These are phyloP conservation scores for Furcasterigmium sp. DNA, from an alignment of 2,329 filamentous ascomycete species.

Conservation along the genomic window DNA sequence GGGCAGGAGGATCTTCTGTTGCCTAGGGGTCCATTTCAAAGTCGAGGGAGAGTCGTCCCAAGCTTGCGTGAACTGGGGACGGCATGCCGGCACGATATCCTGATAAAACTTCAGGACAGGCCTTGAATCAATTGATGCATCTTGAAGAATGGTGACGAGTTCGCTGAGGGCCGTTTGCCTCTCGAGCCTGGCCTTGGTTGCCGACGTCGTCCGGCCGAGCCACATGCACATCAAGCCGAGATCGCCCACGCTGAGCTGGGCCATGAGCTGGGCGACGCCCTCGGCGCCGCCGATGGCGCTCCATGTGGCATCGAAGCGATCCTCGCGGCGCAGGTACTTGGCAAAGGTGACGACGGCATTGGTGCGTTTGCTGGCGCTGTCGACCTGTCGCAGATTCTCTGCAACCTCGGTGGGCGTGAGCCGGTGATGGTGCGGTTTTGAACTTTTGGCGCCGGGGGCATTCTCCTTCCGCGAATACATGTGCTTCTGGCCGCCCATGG, in stretches of 20 bases:
- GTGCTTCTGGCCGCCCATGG: too few species aligned
- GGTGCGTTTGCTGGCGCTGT: slow-evolving; percentile 12
- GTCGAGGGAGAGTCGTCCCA: slow-evolving; percentile 11
- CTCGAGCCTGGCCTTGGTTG: slow-evolving; percentile 11
- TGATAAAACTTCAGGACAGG: slow-evolving; percentile 16
- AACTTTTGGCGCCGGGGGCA: too few species aligned
- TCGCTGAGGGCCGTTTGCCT: slow-evolving; percentile 15
- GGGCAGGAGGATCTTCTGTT: background rate
- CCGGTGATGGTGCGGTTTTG: too few species aligned
- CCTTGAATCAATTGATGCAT: slow-evolving; percentile 9
- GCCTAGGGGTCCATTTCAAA: background rate
- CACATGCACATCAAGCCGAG: slow-evolving; percentile 12
- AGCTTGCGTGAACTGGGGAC: slow-evolving; percentile 10
- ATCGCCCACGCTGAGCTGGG: slow-evolving; percentile 18
- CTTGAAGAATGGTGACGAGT: slow-evolving; percentile 13
- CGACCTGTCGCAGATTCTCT: slow-evolving; percentile 8
- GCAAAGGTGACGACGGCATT: slow-evolving; percentile 12
- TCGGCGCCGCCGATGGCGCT: slow-evolving; percentile 14
- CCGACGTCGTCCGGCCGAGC: slow-evolving; percentile 16
- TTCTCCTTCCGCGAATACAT: too few species aligned
- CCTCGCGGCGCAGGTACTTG: slow-evolving; percentile 14
- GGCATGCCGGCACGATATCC: slow-evolving; percentile 17
- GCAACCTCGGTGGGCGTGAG: background rate
- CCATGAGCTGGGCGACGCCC: slow-evolving; percentile 16
- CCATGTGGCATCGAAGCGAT: slow-evolving; percentile 16